Base-by-base conservation (phyloP, 352 stramenopile species). In the Pythium sp. region DNA sequence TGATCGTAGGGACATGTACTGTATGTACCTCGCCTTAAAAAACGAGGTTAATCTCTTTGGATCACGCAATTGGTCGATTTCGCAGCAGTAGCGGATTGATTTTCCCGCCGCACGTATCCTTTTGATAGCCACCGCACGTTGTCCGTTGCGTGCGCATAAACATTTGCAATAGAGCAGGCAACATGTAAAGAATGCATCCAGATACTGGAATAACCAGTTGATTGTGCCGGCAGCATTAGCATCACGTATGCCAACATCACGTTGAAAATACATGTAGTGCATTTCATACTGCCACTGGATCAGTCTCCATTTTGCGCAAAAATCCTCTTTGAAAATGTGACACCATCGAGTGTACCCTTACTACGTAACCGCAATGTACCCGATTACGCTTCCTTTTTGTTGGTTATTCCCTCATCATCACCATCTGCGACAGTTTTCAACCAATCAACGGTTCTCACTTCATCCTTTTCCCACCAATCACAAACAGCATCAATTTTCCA, bases 381-480 rank as follows among this genome's bases (percentile, higher is more conserved):
- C 41, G 41, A 47, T 47, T 47, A 47, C 41, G 41, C 41, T 5
- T n/a, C 5, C 41, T n/a, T 47, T 47, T 6, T 6, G 41, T 47
- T 20, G 14, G 12, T 47, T 47, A 47, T 57, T 57, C 1, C 51
- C 24, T 58, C 51, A 22, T 24, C 49, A 58, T 36, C 51, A 34
- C 24, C 12, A 58, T 58, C 51, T 58, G 51, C 51, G 51, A 58
- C 51, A 58, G 5, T 4, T 58, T 58, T 58, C 51, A 58, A 22
- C 51, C 51, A 58, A 58, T 58, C 24, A 26, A 36, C 22, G 20
- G n/a, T 18, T n/a, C 30, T 8, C 51, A 24, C 51, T 36, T 20
- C 24, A 18, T 34, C 14, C 24, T 36, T 58, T 58, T 34, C 12
- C 51, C 41, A n/a, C 51, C 51, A 58, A 58, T 58, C 51, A 55